Base-by-base conservation (phyloP, 495 filamentous ascomycete species). In the Penicillium maclennaniae region DNA sequence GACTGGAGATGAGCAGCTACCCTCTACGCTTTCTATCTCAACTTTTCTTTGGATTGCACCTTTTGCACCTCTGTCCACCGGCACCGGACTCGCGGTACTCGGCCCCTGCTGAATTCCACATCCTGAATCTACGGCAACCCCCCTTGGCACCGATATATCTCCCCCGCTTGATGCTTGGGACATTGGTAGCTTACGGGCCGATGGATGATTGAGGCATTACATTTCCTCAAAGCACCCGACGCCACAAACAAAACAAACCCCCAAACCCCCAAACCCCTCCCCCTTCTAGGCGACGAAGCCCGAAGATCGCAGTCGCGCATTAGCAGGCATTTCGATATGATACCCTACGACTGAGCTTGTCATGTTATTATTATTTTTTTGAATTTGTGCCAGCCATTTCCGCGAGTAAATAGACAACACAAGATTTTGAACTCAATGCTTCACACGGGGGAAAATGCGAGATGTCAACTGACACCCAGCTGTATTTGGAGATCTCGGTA, bases 271-370 rank as follows among this genome's bases (percentile, higher is more conserved):
- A 53, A 42, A 23, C 2, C 23, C 23, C 43, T 50, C 51, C 44
- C 48, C 23, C 43, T 50, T 49, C 44, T 45, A 58, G 53, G 53
- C 56, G 47, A 61, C 58, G 47, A 64, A 60, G 58, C 65, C 62
- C 56, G 58, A 65, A 66, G 69, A 71, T 69, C 68, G 65, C 70
- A 71, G 72, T 75, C 68, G 62, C 66, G 63, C 63, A 71, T 75
- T 72, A 75, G 70, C 72, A 72, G 72, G 72, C 72, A 71, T 75
- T 74, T 72, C 66, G 69, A 72, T 72, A 72, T 75, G 72, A 75
- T 75, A 75, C 72, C 72, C 72, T 73, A 75, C 69, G 68, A 69
- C 69, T 68, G 69, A 73, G 66, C 67, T 73, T 63, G 54, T 59
- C 57, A 53, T 58, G 50, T 56, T 47, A 47, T 50, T 42, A 51